Evolutionary conservation across 2,329 filamentous ascomycete species (phyloP), one percentile per base, ranked within the genome.

Genomic region (Chlorencoelia australis): DNA sequence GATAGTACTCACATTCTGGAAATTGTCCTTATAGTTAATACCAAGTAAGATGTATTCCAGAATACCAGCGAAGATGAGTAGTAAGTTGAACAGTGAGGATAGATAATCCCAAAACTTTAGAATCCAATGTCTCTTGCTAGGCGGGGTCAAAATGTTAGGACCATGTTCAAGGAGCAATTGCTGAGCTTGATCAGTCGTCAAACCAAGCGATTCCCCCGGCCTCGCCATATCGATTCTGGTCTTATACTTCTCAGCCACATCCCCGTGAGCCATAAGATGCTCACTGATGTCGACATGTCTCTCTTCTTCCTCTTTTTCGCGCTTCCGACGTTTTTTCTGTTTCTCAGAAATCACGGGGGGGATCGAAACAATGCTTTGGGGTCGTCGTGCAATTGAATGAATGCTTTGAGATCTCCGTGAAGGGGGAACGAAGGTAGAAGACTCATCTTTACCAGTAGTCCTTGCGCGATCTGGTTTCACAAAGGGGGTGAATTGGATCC

Each of bases 21-120:
- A 44, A 14, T 44, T 44, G 4, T 38, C 41, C 13, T 44, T 38
- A 27, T 26, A 44, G 18, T 39, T 17, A 15, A 44, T 44, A 13
- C 38, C 41, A n/a, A 44, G 37, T 21, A 44, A 24, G 20, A 44
- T 44, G 28, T 44, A 44, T 13, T 44, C 41, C 11, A 44, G 20
- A 19, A 39, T 11, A 34, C 41, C 41, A 17, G 41, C 41, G 2
- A 39, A 8, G 15, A 44, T 44, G 31, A 44, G 34, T 2, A 44
- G 34, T 25, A 44, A 39, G 28, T 44, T 44, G 41, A 44, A 44
- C 5, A 44, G 31, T 30, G 31, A 36, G 1, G 35, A 31, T 10
- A 44, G 18, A 16, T 24, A 41, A 24, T 40, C 38, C 18, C 31
- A 33, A 16, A 29, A 44, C 26, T 41, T 41, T 15, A 44, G 30